Conservation (phyloP, 305 asterid species). For the Fraxinus nigra region DNA sequence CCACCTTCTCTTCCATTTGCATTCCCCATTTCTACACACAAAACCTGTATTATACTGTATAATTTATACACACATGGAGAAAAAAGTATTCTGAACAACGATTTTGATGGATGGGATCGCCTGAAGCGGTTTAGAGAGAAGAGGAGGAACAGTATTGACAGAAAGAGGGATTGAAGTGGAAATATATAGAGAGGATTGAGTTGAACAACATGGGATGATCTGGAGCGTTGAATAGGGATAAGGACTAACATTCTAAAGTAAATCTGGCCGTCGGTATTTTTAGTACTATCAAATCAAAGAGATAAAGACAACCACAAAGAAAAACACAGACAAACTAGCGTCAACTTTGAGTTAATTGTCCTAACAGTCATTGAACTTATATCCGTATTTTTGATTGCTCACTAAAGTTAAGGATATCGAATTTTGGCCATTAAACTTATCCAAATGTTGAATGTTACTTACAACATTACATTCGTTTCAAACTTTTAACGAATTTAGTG, state of each 20-base stretch:
- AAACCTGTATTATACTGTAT: neutral
- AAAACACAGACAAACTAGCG: neutral
- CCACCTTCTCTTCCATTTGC: slow-evolving; percentile 42
- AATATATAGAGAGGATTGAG: slow-evolving; percentile 28
- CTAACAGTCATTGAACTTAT: no score
- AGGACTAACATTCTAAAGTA: slow-evolving; percentile 11
- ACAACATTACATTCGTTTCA: no score
- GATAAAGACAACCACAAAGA: neutral
- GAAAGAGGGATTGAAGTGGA: slow-evolving; percentile 9
- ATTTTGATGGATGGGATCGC: slow-evolving; percentile 23
- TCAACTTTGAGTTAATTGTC: neutral
- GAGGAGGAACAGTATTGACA: neutral
- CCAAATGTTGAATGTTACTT: no score
- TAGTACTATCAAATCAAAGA: neutral
- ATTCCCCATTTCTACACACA: slow-evolving; percentile 41
- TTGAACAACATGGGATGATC: slow-evolving; percentile 32
- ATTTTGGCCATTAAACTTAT: no score
- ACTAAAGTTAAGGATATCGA: no score
- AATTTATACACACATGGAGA: slow-evolving; percentile 4
- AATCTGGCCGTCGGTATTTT: slow-evolving; percentile 11
- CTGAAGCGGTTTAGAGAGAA: slow-evolving; percentile 11
- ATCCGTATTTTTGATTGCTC: no score
- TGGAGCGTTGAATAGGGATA: slow-evolving; percentile 34
- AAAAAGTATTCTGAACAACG: neutral
- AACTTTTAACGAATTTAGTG: no score